Percentiles rank a stretch among this genome's conserved stretches.
These are phyloP conservation scores for Talaromyces sp. DNA, from an alignment of 2,329 filamentous ascomycete species.

Conservation along the genomic window DNA sequence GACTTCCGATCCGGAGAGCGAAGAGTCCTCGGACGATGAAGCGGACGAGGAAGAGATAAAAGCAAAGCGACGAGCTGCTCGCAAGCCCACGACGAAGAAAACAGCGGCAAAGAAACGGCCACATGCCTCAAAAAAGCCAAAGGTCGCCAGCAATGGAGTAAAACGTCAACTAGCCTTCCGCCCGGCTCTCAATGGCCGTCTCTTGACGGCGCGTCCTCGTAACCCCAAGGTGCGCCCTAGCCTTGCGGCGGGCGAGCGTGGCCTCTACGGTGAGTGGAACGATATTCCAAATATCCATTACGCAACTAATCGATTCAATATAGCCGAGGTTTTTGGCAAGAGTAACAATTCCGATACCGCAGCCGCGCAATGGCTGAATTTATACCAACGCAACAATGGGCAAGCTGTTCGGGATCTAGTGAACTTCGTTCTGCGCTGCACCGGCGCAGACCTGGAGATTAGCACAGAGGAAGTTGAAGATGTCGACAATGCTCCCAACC, in stretches of 20 bases:
- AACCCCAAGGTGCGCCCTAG: conserved; percentile 57
- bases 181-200: conserved; percentile 50
- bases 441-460: conserved; percentile 80
- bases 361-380: conserved; percentile 59
- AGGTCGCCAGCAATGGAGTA: conserved; percentile 54
- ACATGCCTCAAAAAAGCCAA: conserved; percentile 57
- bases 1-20: conserved; percentile 43
- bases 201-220: conserved; percentile 49
- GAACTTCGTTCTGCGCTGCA: conserved; percentile 66
- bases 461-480: conserved; percentile 84
- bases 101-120: conserved; percentile 44
- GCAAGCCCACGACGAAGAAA: conserved; percentile 37
- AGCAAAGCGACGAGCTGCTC: conserved; percentile 44
- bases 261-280: conserved; percentile 57
- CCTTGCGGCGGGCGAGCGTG: conserved; percentile 55
- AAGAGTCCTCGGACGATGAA: conserved; percentile 40
- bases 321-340: conserved; percentile 63
- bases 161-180: conserved; percentile 58
- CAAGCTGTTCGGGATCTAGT: conserved; percentile 60
- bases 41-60: conserved; percentile 55
- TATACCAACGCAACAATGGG: conserved; percentile 59
- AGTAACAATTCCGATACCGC: conserved; percentile 58
- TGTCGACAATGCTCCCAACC: conserved; percentile 79
- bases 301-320: conserved; percentile 26
- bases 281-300: background rate